Evolutionary conservation across 164 flowering plant genomes (phyloP), one percentile per base, ranked within the genome.

Genomic region (Nelumbo lutea): DNA sequence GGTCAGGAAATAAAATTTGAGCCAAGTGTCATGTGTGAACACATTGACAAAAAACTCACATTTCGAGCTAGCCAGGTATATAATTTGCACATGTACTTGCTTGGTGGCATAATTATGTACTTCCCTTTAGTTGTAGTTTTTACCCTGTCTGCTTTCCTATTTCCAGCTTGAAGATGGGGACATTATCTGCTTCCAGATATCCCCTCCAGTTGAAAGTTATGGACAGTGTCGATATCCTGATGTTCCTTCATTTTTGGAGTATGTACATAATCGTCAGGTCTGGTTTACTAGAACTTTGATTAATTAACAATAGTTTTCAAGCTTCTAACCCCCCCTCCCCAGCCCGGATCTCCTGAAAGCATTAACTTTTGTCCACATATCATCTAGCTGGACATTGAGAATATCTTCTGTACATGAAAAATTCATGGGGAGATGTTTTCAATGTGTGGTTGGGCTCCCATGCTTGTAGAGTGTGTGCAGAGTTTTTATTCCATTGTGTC

Each of bases 261-360:
- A 95, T 79, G 96, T 90, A 63, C 98, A 92, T 68, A 90, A 90
- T 80, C 97, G 97, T 40, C 98, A 95, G 96, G 99, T 95, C 4
- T 53, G 57, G 27, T 27, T 27, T 27, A 27, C 27, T 27, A 27
- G 0, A 27, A 27, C 27, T 27, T 27, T 27, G 27, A 27, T 27
- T 27, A 27, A 27, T 27, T 27, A 27, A 27, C 27, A 27, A 27
- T 27, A 27, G 27, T 27, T 27, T 27, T 27, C 27, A 27, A 27
- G 27, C 27, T 27, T 27, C 27, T 0, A 27, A 27, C 27, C 0
- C 27, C 27, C 27, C 27, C 27, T 27, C 27, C 27, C 27, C 27
- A 27, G 27, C 27, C 27, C 27, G 27, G 27, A 27, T 27, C 27
- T 27, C 27, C 27, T 27, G 27, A 0, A 27, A 27, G 27, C 27